Percentiles rank a stretch among this genome's conserved stretches.
Conservation (phyloP, 306 rosid species). For the Alnus glutinosa region DNA sequence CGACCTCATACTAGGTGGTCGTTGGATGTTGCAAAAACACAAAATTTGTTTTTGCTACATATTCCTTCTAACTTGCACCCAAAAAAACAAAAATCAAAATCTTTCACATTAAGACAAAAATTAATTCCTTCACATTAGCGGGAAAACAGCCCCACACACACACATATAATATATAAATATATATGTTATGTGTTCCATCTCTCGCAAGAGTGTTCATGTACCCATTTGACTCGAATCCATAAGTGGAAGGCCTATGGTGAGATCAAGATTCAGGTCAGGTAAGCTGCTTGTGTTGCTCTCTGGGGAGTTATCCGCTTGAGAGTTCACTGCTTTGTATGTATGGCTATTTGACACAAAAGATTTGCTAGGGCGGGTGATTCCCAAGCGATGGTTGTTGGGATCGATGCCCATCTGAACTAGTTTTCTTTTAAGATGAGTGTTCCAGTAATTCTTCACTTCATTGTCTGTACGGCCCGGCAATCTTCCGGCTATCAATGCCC, state of each 20-base stretch:
- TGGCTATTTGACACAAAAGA: not conserved
- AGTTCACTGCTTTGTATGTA: not conserved
- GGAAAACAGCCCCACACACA: not conserved
- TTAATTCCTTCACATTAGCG: too few relatives aligned
- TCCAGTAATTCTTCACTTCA: constrained; percentile 52
- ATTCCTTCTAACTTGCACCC: not conserved
- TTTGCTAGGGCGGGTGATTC: not conserved
- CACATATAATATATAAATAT: too few relatives aligned
- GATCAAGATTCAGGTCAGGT: constrained; percentile 44
- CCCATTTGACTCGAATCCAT: not conserved
- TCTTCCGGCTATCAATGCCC: constrained; percentile 57
- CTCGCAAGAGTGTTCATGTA: not conserved
- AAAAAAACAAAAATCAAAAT: not conserved
- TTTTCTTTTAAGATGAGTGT: constrained; percentile 38
- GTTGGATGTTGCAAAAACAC: too few relatives aligned
- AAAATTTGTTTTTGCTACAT: not conserved
- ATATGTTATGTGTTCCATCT: too few relatives aligned
- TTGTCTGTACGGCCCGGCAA: constrained; percentile 57
- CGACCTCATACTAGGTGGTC: not conserved
- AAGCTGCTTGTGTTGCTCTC: constrained; percentile 11
- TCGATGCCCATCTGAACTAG: constrained; percentile 17
- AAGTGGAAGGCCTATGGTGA: constrained; percentile 17
- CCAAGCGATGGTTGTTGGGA: constrained; percentile 21
- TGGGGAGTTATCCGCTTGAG: not conserved
- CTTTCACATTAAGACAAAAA: not conserved